These are phyloP conservation scores for Cryptosporidium andersoni DNA, from an alignment of 169 alveolate species.

Conservation along the genomic window DNA sequence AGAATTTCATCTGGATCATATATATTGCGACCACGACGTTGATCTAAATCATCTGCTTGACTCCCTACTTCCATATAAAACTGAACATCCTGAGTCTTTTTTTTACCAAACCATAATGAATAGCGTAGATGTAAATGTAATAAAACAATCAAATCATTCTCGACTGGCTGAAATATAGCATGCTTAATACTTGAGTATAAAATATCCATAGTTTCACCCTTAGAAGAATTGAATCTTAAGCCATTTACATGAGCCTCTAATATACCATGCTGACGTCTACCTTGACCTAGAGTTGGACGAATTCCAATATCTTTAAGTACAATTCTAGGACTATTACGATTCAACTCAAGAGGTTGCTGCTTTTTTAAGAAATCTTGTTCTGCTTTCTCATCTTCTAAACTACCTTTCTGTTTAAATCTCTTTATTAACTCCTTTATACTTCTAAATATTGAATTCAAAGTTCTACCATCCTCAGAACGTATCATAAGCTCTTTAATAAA, in stretches of 20 bases:
- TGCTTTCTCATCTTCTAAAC: conserved; percentile 87
- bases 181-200: conserved; percentile 92
- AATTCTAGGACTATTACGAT: conserved; percentile 77
- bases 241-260: conserved; percentile 97
- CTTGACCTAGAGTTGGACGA: conserved; percentile 80
- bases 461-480: conserved; percentile 86
- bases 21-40: conserved; percentile 85
- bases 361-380: conserved; percentile 88
- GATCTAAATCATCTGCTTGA: conserved; percentile 95
- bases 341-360: conserved; percentile 71
- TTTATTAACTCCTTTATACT: conserved; percentile 92
- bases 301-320: conserved; percentile 79
- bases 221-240: conserved; percentile 84
- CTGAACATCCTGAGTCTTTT: conserved; percentile 93
- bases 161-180: conserved; percentile 96
- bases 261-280: conserved; percentile 82
- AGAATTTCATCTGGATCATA: conserved; percentile 96
- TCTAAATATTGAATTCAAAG: conserved; percentile 80
- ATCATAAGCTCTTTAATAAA: conserved; percentile 92
- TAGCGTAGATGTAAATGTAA: conserved; percentile 93
- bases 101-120: conserved; percentile 94
- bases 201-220: conserved; percentile 89
- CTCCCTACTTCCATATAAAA: conserved; percentile 96
- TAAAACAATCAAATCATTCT: conserved; percentile 92
- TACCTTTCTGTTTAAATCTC: conserved; percentile 90